Percentiles rank a stretch among this genome's conserved stretches.
Conservation (phyloP, 2,329 filamentous ascomycete species). For the Cytospora piceae region DNA sequence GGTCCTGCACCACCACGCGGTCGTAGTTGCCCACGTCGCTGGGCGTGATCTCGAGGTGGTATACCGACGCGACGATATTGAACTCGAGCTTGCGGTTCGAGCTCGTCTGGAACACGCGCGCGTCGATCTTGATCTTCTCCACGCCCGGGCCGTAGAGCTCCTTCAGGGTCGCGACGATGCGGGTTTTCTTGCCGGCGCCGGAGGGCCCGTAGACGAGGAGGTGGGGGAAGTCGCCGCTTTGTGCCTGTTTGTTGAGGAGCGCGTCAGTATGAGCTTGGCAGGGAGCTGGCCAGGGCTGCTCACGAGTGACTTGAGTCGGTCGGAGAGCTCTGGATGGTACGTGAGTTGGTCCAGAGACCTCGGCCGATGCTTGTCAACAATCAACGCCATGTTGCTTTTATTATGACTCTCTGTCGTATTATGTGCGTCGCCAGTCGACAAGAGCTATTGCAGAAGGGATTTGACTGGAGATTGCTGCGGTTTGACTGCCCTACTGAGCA, state of each 20-base stretch:
- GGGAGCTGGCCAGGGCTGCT: slow-evolving; percentile 34
- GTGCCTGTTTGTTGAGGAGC: slow-evolving; percentile 63
- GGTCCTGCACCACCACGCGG: slow-evolving; percentile 90
- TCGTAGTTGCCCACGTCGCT: slow-evolving; percentile 97
- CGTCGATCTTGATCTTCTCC: slow-evolving; percentile 99
- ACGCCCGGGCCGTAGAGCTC: slow-evolving; percentile 94
- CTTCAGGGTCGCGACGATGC: slow-evolving; percentile 92
- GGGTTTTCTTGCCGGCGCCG: slow-evolving; percentile 95
- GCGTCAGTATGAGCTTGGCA: slow-evolving; percentile 15
- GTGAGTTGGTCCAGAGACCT: slow-evolving; percentile 76
- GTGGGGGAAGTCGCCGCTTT: slow-evolving; percentile 97
- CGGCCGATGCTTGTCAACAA: slow-evolving; percentile 74
- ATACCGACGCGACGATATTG: slow-evolving; percentile 96
- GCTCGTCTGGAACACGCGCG: slow-evolving; percentile 92
- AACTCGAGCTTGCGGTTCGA: slow-evolving; percentile 98
- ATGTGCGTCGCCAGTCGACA: slow-evolving; percentile 2
- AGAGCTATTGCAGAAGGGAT: not conserved
- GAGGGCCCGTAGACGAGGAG: slow-evolving; percentile 96
- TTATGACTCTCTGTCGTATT: slow-evolving; percentile 25
- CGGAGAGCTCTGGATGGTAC: slow-evolving; percentile 88
- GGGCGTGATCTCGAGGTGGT: slow-evolving; percentile 97
- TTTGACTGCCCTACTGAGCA: not conserved
- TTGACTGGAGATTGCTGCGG: not conserved
- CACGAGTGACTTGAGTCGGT: slow-evolving; percentile 84
- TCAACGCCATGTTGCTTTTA: slow-evolving; percentile 61